These are phyloP conservation scores for Pascua guehoae DNA, from an alignment of 1,284 basidiomycete species.

Conservation along the genomic window DNA sequence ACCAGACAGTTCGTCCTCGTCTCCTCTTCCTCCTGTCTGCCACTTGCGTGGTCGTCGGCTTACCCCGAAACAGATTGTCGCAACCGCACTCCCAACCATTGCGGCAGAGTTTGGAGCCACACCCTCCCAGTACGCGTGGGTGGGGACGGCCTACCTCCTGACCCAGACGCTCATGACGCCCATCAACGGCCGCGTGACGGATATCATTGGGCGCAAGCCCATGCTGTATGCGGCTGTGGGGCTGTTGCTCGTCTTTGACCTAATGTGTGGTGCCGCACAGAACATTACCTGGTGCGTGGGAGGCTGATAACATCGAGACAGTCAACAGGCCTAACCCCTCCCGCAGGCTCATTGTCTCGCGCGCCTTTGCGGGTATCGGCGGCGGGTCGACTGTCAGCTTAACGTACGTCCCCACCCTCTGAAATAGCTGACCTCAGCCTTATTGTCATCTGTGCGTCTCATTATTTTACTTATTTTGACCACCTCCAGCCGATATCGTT, in stretches of 20 bases:
- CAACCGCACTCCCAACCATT: conserved; percentile 34
- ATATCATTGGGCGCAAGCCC: conserved; percentile 37
- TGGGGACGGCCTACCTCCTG: conserved; percentile 30
- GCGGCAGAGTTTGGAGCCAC: conserved; percentile 29
- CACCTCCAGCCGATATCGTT: conserved; percentile 32
- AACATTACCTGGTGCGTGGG: conserved; percentile 26
- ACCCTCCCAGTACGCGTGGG: conserved; percentile 35
- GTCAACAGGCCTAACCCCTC: conserved; percentile 2
- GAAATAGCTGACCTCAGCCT: not conserved
- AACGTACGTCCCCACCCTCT: not conserved
- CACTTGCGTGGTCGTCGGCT: no score
- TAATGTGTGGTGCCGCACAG: conserved; percentile 40
- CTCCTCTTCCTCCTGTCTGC: not conserved
- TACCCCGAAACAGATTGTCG: conserved; percentile 21
- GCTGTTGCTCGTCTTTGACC: conserved; percentile 23
- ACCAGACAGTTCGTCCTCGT: no score
- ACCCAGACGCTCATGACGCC: conserved; percentile 31
- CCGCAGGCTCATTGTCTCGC: conserved; percentile 24
- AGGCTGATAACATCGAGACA: no score
- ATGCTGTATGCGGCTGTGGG: conserved; percentile 25
- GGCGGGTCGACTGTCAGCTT: conserved; percentile 37
- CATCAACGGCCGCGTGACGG: conserved; percentile 33
- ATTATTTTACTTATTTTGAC: not conserved
- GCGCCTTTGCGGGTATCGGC: conserved; percentile 41
- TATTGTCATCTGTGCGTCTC: conserved; percentile 15